Evolutionary conservation across 2,329 filamentous ascomycete genomes (phyloP).

Genomic region (Scedosporium dehoogii): DNA sequence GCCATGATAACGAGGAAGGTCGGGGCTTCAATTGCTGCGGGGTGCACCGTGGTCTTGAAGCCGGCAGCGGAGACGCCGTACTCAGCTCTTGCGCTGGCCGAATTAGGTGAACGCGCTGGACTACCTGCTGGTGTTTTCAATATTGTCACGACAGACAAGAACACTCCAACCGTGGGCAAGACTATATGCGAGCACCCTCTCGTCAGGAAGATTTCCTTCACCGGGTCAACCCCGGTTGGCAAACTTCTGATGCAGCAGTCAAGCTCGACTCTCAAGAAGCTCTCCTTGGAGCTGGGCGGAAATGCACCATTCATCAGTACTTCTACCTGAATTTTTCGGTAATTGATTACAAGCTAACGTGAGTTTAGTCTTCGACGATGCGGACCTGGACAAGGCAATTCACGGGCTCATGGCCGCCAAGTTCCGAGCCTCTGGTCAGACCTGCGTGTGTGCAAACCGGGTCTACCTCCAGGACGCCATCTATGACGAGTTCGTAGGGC

Average conservation of each 20-base stretch:
- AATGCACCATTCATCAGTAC: constrained; percentile 58
- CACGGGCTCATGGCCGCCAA: constrained; percentile 64
- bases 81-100: constrained; percentile 46
- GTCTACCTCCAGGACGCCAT: constrained; percentile 71
- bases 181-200: constrained; percentile 16
- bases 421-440: constrained; percentile 81
- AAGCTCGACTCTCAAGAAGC: constrained; percentile 55
- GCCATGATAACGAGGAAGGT: constrained; percentile 39
- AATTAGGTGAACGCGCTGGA: constrained; percentile 53
- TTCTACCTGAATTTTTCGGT: too few species aligned
- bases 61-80: constrained; percentile 49
- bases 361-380: constrained; percentile 60
- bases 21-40: constrained; percentile 53
- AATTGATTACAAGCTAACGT: too few species aligned
- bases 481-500: constrained; percentile 60
- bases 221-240: constrained; percentile 54
- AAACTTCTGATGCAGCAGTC: constrained; percentile 50
- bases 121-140: constrained; percentile 54
- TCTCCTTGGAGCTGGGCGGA: constrained; percentile 60
- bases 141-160: not conserved
- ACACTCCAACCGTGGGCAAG: constrained; percentile 6
- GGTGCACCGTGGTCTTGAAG: constrained; percentile 68
- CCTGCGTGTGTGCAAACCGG: constrained; percentile 83
- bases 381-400: constrained; percentile 64
- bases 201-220: constrained; percentile 55